Evolutionary conservation across 257 asterid species (phyloP).

Genomic region (Rubia yunnanensis): DNA sequence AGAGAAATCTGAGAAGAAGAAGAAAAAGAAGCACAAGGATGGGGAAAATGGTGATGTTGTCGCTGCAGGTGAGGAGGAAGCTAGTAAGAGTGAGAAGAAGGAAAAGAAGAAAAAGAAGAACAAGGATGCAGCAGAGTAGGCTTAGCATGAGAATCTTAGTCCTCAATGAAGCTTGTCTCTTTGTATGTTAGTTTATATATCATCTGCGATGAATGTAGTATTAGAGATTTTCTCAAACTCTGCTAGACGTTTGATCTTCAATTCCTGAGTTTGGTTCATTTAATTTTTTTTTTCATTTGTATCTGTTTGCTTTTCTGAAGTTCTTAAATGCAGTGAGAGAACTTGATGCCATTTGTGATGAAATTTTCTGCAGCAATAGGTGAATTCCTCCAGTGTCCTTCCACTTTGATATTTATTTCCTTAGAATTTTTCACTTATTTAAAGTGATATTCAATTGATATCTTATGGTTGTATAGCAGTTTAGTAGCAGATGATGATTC

Average conservation of each 20-base stretch:
- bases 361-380: neutral
- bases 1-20: conserved; percentile 59
- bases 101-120: conserved; percentile 61
- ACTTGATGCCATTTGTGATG: conserved; percentile 1
- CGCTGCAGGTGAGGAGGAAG: conserved; percentile 25
- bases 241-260: conserved; percentile 3
- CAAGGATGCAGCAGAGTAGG: conserved; percentile 46
- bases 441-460: no score
- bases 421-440: neutral
- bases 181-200: conserved; percentile 18
- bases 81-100: conserved; percentile 51
- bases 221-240: conserved; percentile 10
- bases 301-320: neutral
- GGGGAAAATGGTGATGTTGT: conserved; percentile 37
- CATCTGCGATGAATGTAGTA: conserved; percentile 22
- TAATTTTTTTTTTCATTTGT: neutral
- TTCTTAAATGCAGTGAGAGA: conserved; percentile 1
- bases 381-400: neutral
- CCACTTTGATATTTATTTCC: neutral
- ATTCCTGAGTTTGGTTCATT: neutral
- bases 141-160: conserved; percentile 17
- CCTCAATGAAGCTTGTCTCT: conserved; percentile 6
- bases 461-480: no score
- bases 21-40: conserved; percentile 28
- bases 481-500: no score